Evolutionary conservation across 202 grass and related monocot species (phyloP).

Genomic region (Saccharum hybrid): DNA sequence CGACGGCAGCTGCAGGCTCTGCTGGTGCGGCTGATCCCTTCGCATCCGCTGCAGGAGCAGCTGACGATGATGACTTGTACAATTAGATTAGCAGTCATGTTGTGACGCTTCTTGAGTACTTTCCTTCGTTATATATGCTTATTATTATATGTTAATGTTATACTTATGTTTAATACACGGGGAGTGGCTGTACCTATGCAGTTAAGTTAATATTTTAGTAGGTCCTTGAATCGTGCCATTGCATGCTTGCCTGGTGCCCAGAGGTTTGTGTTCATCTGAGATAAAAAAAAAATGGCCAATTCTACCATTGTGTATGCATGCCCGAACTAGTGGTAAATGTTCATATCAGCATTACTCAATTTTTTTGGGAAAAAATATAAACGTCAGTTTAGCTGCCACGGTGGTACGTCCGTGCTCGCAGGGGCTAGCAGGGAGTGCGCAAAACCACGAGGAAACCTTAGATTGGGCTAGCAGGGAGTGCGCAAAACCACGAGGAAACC

Average conservation of each 20-base stretch:
- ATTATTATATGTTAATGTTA: not conserved
- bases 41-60: constrained; percentile 35
- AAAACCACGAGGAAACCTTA: too few species aligned
- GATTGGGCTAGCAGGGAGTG: too few species aligned
- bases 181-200: not conserved
- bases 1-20: constrained; percentile 37
- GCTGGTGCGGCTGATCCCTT: constrained; percentile 47
- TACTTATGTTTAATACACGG: not conserved
- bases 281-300: not conserved
- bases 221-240: not conserved
- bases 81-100: constrained; percentile 37
- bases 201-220: constrained; percentile 25
- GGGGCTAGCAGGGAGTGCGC: too few species aligned
- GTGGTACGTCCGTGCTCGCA: too few species aligned
- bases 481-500: too few species aligned
- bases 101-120: too few species aligned
- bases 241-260: not conserved
- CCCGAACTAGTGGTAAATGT: too few species aligned
- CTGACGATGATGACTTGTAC: constrained; percentile 70
- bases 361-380: too few species aligned
- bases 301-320: too few species aligned
- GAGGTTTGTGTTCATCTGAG: not conserved
- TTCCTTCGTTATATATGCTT: too few species aligned
- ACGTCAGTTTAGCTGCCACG: too few species aligned
- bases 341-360: too few species aligned